Conservation (phyloP, 2,329 filamentous ascomycete species). For the Fusarium foetens region DNA sequence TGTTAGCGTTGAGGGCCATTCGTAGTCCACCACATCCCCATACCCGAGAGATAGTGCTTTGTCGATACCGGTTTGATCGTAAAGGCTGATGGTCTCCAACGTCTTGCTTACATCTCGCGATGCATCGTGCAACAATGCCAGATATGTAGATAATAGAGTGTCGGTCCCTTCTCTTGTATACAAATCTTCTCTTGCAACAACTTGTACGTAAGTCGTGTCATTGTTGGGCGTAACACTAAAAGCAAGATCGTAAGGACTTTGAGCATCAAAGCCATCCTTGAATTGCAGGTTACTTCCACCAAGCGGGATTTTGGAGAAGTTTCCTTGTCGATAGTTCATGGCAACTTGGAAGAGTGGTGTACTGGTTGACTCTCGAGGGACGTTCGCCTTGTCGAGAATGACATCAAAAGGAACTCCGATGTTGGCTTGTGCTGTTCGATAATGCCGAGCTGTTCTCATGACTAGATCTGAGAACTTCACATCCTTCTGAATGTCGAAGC, state of each 20-base stretch:
- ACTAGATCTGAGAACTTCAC: not conserved
- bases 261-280: not conserved
- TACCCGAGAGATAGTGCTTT: not conserved
- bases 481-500: not conserved
- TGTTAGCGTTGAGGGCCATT: not conserved
- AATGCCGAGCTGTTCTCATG: not conserved
- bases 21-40: not conserved
- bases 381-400: not conserved
- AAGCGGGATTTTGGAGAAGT: not conserved
- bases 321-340: slow-evolving; percentile 1
- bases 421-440: not conserved
- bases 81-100: not conserved
- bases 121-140: not conserved
- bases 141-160: not conserved
- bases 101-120: not conserved
- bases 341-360: not conserved
- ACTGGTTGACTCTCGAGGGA: not conserved
- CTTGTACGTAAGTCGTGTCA: not conserved
- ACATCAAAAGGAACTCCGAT: not conserved
- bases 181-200: not conserved
- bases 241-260: not conserved
- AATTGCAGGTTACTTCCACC: not conserved
- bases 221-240: not conserved
- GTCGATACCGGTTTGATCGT: not conserved
- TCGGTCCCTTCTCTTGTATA: not conserved